Evolutionary conservation across 1,284 basidiomycete genomes (phyloP).

Genomic region (Exobasidium rhododendri): DNA sequence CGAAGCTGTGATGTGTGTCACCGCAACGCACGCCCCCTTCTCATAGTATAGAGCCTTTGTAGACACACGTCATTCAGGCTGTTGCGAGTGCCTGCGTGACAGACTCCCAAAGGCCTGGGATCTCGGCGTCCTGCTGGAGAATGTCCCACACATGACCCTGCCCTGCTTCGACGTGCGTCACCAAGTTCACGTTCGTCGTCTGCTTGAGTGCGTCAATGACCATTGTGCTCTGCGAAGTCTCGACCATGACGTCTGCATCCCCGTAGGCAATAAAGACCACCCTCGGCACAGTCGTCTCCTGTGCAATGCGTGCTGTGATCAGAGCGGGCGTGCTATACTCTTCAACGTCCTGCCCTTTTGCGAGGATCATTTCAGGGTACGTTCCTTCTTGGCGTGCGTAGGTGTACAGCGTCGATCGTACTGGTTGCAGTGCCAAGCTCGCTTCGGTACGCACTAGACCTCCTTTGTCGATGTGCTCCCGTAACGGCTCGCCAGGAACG

Average conservation of each 20-base stretch:
- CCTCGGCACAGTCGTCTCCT: slow-evolving; percentile 8
- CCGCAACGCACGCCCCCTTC: no score
- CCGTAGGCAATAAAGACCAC: slow-evolving; percentile 31
- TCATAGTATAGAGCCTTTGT: no score
- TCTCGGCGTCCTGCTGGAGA: slow-evolving; percentile 10
- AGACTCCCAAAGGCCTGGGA: slow-evolving; percentile 9
- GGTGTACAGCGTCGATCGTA: slow-evolving; percentile 32
- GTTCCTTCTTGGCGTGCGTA: slow-evolving; percentile 35
- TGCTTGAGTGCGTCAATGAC: slow-evolving; percentile 27
- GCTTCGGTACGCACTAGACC: slow-evolving; percentile 26
- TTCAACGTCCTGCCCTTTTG: slow-evolving; percentile 14
- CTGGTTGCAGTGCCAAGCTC: slow-evolving; percentile 24
- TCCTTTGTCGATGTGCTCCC: slow-evolving; percentile 17
- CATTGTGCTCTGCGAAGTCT: slow-evolving; percentile 29
- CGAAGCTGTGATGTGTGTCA: no score
- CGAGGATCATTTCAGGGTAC: slow-evolving; percentile 28
- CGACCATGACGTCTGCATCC: slow-evolving; percentile 31
- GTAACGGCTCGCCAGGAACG: background rate
- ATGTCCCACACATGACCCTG: slow-evolving; percentile 14
- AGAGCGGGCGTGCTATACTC: slow-evolving; percentile 24
- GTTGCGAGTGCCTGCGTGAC: background rate
- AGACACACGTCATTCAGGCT: no score
- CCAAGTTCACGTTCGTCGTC: background rate
- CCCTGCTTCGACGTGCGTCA: slow-evolving; percentile 5
- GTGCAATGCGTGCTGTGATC: slow-evolving; percentile 5